phyloP scores from a whole-genome alignment of 768 basidiomycete species.

The Multifurca ochricompacta region DNA sequence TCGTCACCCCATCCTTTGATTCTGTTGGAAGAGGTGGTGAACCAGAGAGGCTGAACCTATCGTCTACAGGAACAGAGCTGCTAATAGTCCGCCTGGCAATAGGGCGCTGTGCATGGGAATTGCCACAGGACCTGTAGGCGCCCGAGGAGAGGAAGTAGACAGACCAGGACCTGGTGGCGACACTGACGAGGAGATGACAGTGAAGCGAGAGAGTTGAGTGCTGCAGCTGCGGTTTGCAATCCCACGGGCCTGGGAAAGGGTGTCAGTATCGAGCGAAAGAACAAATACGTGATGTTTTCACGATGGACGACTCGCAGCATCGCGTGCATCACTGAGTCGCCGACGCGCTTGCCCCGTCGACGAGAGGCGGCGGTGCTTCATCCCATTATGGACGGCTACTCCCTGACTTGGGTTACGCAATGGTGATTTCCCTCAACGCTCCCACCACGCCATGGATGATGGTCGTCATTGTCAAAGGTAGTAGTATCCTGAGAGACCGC shows the following conservation, averaged over 20 bases:
- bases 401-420: conserved; percentile 20
- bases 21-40: conserved; percentile 12
- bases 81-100: neutral
- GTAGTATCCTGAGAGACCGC: conserved; percentile 26
- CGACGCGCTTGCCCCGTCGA: conserved; percentile 65
- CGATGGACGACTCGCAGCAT: conserved; percentile 68
- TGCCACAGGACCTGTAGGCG: conserved; percentile 16
- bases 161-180: conserved; percentile 23
- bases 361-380: conserved; percentile 61
- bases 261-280: neutral
- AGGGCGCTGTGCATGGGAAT: conserved; percentile 3
- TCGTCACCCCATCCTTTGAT: conserved; percentile 22
- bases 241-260: conserved; percentile 28
- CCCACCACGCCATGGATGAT: conserved; percentile 10
- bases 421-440: conserved; percentile 11
- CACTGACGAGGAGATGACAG: conserved; percentile 33
- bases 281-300: conserved; percentile 35
- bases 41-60: conserved; percentile 19
- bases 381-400: conserved; percentile 22
- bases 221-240: conserved; percentile 31
- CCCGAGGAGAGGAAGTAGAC: conserved; percentile 20
- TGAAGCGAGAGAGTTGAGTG: conserved; percentile 36
- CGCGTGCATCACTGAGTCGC: conserved; percentile 70
- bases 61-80: conserved; percentile 20
- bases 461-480: conserved; percentile 16